phyloP scores from a whole-genome alignment of 768 basidiomycete genomes.

The Tulasnella sp. region DNA sequence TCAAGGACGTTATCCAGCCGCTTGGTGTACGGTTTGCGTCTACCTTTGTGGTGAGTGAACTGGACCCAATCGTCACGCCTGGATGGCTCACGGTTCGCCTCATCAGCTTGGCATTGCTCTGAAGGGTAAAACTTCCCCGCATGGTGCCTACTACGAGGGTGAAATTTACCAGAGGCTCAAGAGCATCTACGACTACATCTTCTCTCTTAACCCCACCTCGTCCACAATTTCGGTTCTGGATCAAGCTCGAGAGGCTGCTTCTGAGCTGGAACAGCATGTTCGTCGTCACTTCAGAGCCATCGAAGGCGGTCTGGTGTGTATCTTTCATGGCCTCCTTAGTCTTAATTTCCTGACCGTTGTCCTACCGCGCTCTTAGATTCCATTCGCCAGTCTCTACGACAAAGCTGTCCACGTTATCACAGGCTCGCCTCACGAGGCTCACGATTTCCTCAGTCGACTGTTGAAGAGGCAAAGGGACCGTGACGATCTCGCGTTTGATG shows the following conservation, averaged over 20 bases:
- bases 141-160: constrained; percentile 33
- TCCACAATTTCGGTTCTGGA: constrained; percentile 1
- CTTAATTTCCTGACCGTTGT: background rate
- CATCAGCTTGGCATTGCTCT: constrained; percentile 32
- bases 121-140: constrained; percentile 19
- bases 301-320: background rate
- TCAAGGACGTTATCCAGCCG: constrained; percentile 65
- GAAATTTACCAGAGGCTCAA: constrained; percentile 29
- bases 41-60: constrained; percentile 60
- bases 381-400: constrained; percentile 8
- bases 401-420: background rate
- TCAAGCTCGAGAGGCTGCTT: background rate
- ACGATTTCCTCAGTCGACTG: constrained; percentile 4
- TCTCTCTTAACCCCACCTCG: background rate
- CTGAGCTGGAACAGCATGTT: background rate
- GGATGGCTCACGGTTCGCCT: background rate
- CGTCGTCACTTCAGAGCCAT: constrained; percentile 11
- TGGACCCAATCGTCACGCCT: background rate
- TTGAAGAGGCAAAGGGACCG: background rate
- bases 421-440: constrained; percentile 3
- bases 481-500: constrained; percentile 27
- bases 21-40: constrained; percentile 74
- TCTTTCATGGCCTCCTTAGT: background rate
- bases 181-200: constrained; percentile 31
- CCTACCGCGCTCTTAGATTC: background rate